Conservation (phyloP, 345 rosid species). For the Hibiscus syriacus region DNA sequence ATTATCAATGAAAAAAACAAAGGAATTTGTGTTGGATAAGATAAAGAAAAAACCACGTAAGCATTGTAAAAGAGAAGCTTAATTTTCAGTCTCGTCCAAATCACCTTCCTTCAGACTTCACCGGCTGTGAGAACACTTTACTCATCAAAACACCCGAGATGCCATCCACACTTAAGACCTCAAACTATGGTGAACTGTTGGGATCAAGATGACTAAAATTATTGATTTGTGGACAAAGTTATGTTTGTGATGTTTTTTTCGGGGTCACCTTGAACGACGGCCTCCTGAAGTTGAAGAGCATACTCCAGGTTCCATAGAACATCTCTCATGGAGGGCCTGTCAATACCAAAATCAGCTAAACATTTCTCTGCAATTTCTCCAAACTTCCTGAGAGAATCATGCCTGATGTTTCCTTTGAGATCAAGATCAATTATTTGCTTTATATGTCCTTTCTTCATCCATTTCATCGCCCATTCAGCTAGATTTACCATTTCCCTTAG, state of each 20-base stretch:
- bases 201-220: constrained; percentile 39
- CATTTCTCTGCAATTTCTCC: constrained; percentile 90
- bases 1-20: neutral
- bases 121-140: constrained; percentile 75
- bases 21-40: neutral
- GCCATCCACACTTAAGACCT: constrained; percentile 39
- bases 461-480: constrained; percentile 92
- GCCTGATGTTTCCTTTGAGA: constrained; percentile 48
- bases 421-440: constrained; percentile 65
- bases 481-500: constrained; percentile 88
- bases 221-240: constrained; percentile 51
- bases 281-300: constrained; percentile 76
- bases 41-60: neutral
- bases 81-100: neutral
- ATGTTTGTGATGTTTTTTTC: constrained; percentile 69
- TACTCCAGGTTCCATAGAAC: constrained; percentile 90
- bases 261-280: constrained; percentile 39
- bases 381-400: constrained; percentile 72
- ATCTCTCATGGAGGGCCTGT: constrained; percentile 85
- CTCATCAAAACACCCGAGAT: constrained; percentile 62
- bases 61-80: constrained; percentile 3
- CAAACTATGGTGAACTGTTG: constrained; percentile 27
- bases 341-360: constrained; percentile 73
- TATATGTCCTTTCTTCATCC: constrained; percentile 77
- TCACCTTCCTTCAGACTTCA: constrained; percentile 77